Conservation (phyloP, 2,329 filamentous ascomycete genomes). For the Aspergillus fumigatus region DNA sequence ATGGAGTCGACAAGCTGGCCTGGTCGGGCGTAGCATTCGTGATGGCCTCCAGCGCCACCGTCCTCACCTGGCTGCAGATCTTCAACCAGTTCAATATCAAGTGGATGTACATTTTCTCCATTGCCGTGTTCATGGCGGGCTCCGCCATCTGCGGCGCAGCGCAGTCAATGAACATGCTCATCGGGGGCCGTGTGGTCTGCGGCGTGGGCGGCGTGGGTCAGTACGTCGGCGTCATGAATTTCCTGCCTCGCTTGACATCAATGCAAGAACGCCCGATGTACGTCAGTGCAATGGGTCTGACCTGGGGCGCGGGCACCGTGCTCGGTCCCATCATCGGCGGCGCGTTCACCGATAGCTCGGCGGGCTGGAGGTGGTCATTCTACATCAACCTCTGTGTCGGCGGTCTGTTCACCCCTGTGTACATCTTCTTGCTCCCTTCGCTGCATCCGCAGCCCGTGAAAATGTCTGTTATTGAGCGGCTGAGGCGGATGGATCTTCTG, state of each 20-base stretch:
- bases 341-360: slow-evolving; percentile 10
- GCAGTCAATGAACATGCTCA: slow-evolving; percentile 41
- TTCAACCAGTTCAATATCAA: slow-evolving; percentile 38
- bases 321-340: slow-evolving; percentile 26
- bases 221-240: slow-evolving; percentile 27
- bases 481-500: slow-evolving; percentile 19
- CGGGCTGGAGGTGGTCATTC: slow-evolving; percentile 38
- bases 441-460: neutral
- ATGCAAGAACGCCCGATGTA: slow-evolving; percentile 25
- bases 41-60: neutral
- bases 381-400: slow-evolving; percentile 54
- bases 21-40: slow-evolving; percentile 6
- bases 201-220: slow-evolving; percentile 16
- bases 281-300: slow-evolving; percentile 28
- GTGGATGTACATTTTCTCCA: slow-evolving; percentile 27
- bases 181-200: slow-evolving; percentile 29
- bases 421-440: slow-evolving; percentile 41
- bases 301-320: slow-evolving; percentile 33
- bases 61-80: slow-evolving; percentile 3
- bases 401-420: slow-evolving; percentile 39
- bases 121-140: slow-evolving; percentile 23
- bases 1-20: slow-evolving; percentile 5
- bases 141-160: slow-evolving; percentile 39
- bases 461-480: neutral
- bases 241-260: slow-evolving; percentile 15